phyloP scores from a whole-genome alignment of 225 moss, liverwort and hornwort species.

The Pseudoscleropodium purum region DNA sequence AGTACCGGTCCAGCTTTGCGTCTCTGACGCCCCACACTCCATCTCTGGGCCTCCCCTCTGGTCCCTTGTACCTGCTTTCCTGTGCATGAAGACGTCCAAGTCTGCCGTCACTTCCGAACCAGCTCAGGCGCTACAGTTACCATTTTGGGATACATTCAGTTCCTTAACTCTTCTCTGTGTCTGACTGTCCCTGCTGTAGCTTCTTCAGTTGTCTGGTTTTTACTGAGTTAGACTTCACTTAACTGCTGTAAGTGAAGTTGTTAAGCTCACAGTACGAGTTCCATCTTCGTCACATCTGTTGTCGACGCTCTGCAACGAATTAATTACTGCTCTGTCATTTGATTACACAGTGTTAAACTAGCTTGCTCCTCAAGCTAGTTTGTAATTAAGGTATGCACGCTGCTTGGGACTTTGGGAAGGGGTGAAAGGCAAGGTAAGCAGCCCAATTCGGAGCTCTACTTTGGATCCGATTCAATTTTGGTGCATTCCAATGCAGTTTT shows the following conservation, averaged over 20 bases:
- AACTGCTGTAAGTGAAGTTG: neutral
- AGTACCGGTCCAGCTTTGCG: neutral
- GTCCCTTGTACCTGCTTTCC: neutral
- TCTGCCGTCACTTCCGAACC: neutral
- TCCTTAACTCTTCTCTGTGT: neutral
- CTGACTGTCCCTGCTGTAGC: neutral
- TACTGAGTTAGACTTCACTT: neutral
- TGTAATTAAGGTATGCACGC: neutral
- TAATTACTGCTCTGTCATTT: neutral
- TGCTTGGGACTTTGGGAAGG: neutral
- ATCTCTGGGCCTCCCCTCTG: neutral
- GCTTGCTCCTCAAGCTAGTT: neutral
- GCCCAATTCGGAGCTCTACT: neutral
- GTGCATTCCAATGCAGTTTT: neutral
- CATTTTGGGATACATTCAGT: neutral
- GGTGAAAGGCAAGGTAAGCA: neutral
- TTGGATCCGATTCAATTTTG: neutral
- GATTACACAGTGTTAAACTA: neutral
- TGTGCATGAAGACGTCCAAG: neutral
- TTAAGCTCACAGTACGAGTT: neutral
- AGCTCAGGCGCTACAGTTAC: neutral
- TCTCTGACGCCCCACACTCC: conserved; percentile 1
- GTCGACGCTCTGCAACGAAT: neutral
- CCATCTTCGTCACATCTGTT: neutral
- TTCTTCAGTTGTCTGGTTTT: neutral